Base-by-base conservation (phyloP, 2,329 filamentous ascomycete genomes). In the Exutisphaerella laricina region DNA sequence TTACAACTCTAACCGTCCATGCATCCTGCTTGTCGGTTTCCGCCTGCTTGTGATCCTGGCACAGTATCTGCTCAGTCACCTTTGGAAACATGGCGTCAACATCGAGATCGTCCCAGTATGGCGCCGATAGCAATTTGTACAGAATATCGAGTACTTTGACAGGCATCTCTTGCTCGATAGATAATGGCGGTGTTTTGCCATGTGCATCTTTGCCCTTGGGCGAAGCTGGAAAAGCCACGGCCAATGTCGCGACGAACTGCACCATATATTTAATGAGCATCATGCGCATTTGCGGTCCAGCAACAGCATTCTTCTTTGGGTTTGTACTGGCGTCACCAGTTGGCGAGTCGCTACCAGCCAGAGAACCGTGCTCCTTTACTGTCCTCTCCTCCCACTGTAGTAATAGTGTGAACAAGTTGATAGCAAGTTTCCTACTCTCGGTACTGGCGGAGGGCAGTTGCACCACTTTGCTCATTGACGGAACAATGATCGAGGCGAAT, bases 201-300 rank as follows among this genome's bases (percentile, higher is more conserved):
- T 62, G 80, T 36, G 79, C 77, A 30, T 79, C 73, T 35, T 50
- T 51, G 55, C 82, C 84, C 10, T 79, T 75, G 16, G 84, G 85
- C 88, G 58, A 53, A 3, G 56, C 77, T 14, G 82, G 81, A 61
- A 85, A 96, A 23, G 89, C 80, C 65, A 97, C 92, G 13, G 85
- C 84, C 16, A 96, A 74, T 38, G 88, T 85, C 1, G 88, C 89
- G 55, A 97, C 95, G 65, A 97, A 97, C 48, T 92, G 86, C 21
- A 97, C 85, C 22, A 98, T 77, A 59, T 97, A 98, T 66, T 95
- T 96, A 35, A 96, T 77, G 71, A 98, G 84, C 64, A 88, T 84
- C 31, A 82, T 77, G 14, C 89, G 79, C 41, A 85, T 79, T 1
- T 77, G 63, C 1, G 75, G 62, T 13, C 55, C 59, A 10, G 69